Evolutionary conservation across 129 eudicot genomes (phyloP), one percentile per base, ranked within the genome.

Genomic region (Flaveria ramosissima): DNA sequence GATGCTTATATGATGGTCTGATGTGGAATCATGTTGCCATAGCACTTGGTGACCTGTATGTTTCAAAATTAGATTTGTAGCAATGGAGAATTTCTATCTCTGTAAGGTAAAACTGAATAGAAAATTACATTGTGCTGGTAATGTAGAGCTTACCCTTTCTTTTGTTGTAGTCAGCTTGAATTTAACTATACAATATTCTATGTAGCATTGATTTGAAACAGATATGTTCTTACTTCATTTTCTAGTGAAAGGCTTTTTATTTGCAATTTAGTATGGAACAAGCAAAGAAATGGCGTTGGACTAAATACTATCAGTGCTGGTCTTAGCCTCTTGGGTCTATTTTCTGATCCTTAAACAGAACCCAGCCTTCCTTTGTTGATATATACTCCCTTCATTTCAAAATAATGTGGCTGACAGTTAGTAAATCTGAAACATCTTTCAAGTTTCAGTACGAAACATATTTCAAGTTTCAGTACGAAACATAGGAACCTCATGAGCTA

Each of bases 401-500:
- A 63, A 16, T 45, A 64, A 30, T 32, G 36, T 9, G 71, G 27
- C 48, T 76, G 53, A 52, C 13, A 41, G 27, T 66, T 60, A 23
- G 68, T 67, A 30, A 30, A 27, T 30, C 21, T 32, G 12, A 39
- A 53, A 53, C 15, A 77, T 53, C 57, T 68, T 67, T 53, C 13
- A 45, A 45, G 68, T 68, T 67, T 53, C 21, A 36, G 67, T 24
- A 52, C 2, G 67, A n/a, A 39, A 50, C 72, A 68, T 43, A 67
- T 68, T 67, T 53, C 13, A 45, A 45, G 68, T 68, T 67, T 53
- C 21, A 36, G 67, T 24, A 52, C 2, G 67, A 11, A 39, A 50
- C 72, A 68, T 57, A 67, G 11, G 59, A 61, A 66, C 39, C 71
- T 66, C 71, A n/a, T 60, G 79, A 71, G 48, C 46, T 74, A n/a